Conservation (phyloP, 2,329 filamentous ascomycete genomes). For the Aspergillus hiratsukae region DNA sequence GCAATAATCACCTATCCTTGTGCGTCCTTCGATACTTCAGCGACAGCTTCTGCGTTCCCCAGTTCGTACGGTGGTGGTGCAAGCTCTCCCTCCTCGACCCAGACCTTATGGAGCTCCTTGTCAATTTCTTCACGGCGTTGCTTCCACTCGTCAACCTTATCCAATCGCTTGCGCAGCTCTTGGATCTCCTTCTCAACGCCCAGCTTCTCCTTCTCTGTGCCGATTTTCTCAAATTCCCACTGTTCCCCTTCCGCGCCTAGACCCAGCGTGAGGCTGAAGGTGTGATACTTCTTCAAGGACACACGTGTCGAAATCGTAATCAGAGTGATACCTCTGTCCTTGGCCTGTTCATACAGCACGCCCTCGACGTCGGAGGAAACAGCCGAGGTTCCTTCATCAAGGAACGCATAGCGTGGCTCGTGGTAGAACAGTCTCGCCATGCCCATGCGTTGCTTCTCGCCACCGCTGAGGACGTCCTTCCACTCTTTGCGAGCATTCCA, state of each 20-base stretch:
- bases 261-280: conserved; percentile 81
- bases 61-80: conserved; percentile 32
- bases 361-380: conserved; percentile 90
- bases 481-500: conserved; percentile 97
- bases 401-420: conserved; percentile 87
- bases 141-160: conserved; percentile 82
- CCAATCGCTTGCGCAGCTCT: conserved; percentile 73
- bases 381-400: conserved; percentile 93
- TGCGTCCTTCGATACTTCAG: conserved; percentile 4
- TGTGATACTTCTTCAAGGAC: conserved; percentile 93
- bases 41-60: conserved; percentile 16
- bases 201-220: conserved; percentile 87
- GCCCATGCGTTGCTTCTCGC: conserved; percentile 93
- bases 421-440: conserved; percentile 90
- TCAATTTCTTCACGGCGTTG: conserved; percentile 74
- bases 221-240: conserved; percentile 92
- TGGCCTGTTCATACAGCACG: conserved; percentile 84
- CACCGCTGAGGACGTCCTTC: conserved; percentile 96
- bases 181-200: conserved; percentile 87
- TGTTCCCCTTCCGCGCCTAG: conserved; percentile 74
- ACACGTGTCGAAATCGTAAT: conserved; percentile 95
- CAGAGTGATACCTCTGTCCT: conserved; percentile 87
- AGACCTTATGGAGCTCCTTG: conserved; percentile 65
- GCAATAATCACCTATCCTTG: not conserved
- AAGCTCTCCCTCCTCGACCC: conserved; percentile 46